phyloP scores from a whole-genome alignment of 2,329 filamentous ascomycete species.

The Phialophora verrucosa region DNA sequence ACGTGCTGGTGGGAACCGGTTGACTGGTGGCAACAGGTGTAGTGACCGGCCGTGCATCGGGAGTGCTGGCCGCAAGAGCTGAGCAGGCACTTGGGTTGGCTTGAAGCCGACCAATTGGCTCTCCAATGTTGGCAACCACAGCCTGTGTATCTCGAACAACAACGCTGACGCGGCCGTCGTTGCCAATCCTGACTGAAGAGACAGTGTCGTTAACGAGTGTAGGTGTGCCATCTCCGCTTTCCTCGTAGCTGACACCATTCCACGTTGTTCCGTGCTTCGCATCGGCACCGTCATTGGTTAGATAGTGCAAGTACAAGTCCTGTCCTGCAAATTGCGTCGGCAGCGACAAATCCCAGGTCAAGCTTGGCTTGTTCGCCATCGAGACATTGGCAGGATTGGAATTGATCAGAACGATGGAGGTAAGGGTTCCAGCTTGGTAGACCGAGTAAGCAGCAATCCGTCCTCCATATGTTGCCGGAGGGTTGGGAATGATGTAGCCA shows the following conservation, averaged over 20 bases:
- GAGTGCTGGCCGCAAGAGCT: conserved; percentile 29
- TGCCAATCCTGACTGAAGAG: conserved; percentile 43
- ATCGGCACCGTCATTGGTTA: conserved; percentile 56
- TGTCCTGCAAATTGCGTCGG: conserved; percentile 48
- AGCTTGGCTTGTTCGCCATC: conserved; percentile 45
- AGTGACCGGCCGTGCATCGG: conserved; percentile 28
- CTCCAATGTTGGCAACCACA: conserved; percentile 54
- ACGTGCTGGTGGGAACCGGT: conserved; percentile 20
- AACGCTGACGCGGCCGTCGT: conserved; percentile 45
- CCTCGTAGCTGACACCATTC: conserved; percentile 56
- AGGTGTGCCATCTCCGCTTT: conserved; percentile 50
- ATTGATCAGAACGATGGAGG: conserved; percentile 56
- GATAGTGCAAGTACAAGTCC: conserved; percentile 54
- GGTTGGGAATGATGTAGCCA: conserved; percentile 42
- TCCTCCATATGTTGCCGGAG: conserved; percentile 48
- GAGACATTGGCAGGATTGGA: conserved; percentile 51
- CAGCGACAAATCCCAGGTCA: conserved; percentile 52
- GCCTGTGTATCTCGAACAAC: conserved; percentile 54
- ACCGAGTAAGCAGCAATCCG: conserved; percentile 53
- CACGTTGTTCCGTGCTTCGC: conserved; percentile 51
- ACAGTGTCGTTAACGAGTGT: conserved; percentile 45
- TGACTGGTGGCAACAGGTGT: conserved; percentile 26
- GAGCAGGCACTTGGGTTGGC: conserved; percentile 34
- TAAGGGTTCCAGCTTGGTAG: conserved; percentile 52
- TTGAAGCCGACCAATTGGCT: conserved; percentile 29